These are phyloP conservation scores for Inonotus hispidus DNA, from an alignment of 1,284 basidiomycete species.

Conservation along the genomic window DNA sequence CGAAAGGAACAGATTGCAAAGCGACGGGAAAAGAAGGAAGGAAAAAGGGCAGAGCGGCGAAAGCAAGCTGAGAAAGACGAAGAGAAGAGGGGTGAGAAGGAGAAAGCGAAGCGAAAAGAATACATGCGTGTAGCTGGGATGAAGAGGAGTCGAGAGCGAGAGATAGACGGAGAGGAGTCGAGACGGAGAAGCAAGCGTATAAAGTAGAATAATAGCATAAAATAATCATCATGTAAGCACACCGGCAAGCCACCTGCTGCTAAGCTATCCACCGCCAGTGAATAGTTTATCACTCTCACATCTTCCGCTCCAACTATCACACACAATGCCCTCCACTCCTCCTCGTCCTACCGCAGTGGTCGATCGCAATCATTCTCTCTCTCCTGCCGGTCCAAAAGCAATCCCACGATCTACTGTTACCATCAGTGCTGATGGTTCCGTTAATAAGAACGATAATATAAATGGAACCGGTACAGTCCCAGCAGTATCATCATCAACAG, in stretches of 20 bases:
- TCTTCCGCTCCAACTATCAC: neutral
- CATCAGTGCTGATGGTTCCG: neutral
- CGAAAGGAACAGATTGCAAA: constrained; percentile 80
- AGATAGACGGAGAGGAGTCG: constrained; percentile 51
- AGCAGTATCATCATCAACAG: constrained; percentile 1
- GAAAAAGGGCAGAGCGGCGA: constrained; percentile 53
- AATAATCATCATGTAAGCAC: neutral
- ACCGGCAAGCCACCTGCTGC: neutral
- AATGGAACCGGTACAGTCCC: neutral
- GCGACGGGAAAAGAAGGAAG: constrained; percentile 80
- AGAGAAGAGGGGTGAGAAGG: constrained; percentile 61
- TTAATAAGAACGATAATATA: neutral
- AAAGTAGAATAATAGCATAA: neutral
- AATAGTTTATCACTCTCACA: neutral
- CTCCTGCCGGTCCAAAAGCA: constrained; percentile 1
- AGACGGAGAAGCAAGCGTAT: constrained; percentile 35
- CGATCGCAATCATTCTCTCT: neutral
- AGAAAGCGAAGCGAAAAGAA: constrained; percentile 77
- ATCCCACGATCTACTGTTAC: neutral
- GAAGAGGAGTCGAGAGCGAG: constrained; percentile 65
- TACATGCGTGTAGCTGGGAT: constrained; percentile 70
- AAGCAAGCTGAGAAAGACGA: constrained; percentile 74
- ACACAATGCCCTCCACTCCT: constrained; percentile 7
- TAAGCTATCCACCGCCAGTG: too few species aligned
- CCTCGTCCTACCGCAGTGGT: neutral